Conservation (phyloP, 768 basidiomycete genomes). For the Lactarius akahatsu region DNA sequence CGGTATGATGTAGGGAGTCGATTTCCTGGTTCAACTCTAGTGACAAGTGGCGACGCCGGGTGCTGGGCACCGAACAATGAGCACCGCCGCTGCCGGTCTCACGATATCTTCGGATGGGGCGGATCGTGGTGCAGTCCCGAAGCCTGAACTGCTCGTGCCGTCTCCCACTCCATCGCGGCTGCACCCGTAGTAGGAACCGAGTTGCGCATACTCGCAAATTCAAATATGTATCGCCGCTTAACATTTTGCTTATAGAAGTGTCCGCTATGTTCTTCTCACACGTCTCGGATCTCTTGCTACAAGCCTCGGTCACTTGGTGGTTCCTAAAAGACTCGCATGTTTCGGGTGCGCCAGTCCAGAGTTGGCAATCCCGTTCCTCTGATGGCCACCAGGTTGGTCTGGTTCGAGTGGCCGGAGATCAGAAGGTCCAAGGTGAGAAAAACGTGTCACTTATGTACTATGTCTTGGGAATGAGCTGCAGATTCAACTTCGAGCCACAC, state of each 20-base stretch:
- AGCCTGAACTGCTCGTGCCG: neutral
- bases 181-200: neutral
- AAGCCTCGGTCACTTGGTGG: neutral
- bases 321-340: neutral
- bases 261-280: neutral
- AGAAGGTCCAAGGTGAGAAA: neutral
- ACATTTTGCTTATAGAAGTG: neutral
- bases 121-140: neutral
- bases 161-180: neutral
- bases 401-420: neutral
- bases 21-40: neutral
- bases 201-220: neutral
- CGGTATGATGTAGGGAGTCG: neutral
- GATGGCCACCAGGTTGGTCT: neutral
- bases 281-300: neutral
- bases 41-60: neutral
- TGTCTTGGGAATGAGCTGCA: neutral
- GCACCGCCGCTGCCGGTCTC: neutral
- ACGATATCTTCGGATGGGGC: conserved; percentile 1
- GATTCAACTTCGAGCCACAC: neutral
- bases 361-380: neutral
- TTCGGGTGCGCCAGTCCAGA: neutral
- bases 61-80: neutral
- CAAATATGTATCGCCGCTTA: neutral
- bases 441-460: neutral